These are phyloP conservation scores for Thalassiosira oceanica DNA, from an alignment of 352 stramenopile genomes.

Conservation along the genomic window DNA sequence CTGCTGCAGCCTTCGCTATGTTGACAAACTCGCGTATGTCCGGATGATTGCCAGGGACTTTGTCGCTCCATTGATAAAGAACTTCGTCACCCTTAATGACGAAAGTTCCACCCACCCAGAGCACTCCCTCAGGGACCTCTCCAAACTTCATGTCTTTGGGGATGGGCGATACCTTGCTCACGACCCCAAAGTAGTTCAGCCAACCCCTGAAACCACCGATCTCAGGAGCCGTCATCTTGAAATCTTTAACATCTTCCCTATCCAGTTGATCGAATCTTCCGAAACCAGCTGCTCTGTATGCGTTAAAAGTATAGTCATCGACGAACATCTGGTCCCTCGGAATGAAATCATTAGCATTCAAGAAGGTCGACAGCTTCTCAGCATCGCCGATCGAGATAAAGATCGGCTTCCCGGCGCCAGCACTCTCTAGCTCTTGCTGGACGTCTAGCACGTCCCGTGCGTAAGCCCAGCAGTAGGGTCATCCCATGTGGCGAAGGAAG, in stretches of 20 bases:
- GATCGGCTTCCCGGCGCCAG: constrained; percentile 47
- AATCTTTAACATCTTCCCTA: constrained; percentile 50
- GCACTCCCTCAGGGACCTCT: constrained; percentile 74
- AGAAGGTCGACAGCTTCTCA: constrained; percentile 71
- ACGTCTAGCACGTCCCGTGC: constrained; percentile 68
- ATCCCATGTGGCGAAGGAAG: constrained; percentile 78
- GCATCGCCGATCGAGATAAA: constrained; percentile 78
- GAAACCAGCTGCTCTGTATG: constrained; percentile 73
- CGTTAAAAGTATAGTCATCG: constrained; percentile 70
- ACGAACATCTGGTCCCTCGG: constrained; percentile 63
- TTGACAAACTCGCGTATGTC: constrained; percentile 63
- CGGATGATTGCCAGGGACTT: constrained; percentile 77
- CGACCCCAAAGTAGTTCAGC: constrained; percentile 70
- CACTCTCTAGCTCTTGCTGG: constrained; percentile 52
- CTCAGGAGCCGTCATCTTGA: constrained; percentile 66
- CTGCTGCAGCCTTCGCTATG: constrained; percentile 43
- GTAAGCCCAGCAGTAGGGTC: constrained; percentile 82
- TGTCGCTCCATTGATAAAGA: constrained; percentile 76
- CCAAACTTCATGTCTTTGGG: constrained; percentile 74
- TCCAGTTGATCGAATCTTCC: constrained; percentile 56
- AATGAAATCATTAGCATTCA: constrained; percentile 76
- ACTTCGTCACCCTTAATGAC: constrained; percentile 72
- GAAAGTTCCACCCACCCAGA: constrained; percentile 78
- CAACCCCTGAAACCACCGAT: constrained; percentile 47
- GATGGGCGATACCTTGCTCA: constrained; percentile 66